phyloP scores from a whole-genome alignment of 2,329 filamentous ascomycete species.

The Calonectria multiphialidica region DNA sequence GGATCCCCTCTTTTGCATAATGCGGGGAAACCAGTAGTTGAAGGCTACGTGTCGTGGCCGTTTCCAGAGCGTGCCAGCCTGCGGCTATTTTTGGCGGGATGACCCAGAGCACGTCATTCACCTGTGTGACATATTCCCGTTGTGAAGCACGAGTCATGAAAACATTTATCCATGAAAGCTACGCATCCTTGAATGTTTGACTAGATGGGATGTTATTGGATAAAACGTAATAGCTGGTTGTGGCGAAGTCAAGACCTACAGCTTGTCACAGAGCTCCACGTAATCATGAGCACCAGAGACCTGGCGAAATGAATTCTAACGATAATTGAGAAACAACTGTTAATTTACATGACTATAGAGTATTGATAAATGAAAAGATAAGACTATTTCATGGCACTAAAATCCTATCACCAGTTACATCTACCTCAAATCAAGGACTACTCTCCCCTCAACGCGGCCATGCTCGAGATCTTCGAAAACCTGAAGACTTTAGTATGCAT shows the following conservation, averaged over 20 bases:
- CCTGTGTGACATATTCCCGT: neutral
- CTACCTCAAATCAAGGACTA: constrained; percentile 18
- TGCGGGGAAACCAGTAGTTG: neutral
- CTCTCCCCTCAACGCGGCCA: constrained; percentile 16
- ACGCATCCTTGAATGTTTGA: neutral
- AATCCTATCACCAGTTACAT: neutral
- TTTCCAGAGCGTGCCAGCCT: neutral
- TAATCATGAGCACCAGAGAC: too few species aligned
- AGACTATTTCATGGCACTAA: neutral
- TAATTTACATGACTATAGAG: too few species aligned
- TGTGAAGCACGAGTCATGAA: neutral
- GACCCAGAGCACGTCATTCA: neutral
- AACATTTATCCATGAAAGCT: neutral
- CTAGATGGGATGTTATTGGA: too few species aligned
- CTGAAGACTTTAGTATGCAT: neutral
- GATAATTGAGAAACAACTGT: too few species aligned
- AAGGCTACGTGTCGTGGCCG: neutral
- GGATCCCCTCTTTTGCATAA: neutral
- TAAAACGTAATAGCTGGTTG: too few species aligned
- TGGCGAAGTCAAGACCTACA: too few species aligned
- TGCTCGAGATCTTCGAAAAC: constrained; percentile 18
- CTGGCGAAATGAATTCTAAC: too few species aligned
- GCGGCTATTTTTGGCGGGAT: neutral
- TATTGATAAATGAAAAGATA: too few species aligned
- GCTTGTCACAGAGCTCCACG: too few species aligned